A percentile compares a stretch with the other conserved stretches of the same genome.
phyloP scores from a whole-genome alignment of 257 asterid genomes.

The Ajuga chamaepitys region DNA sequence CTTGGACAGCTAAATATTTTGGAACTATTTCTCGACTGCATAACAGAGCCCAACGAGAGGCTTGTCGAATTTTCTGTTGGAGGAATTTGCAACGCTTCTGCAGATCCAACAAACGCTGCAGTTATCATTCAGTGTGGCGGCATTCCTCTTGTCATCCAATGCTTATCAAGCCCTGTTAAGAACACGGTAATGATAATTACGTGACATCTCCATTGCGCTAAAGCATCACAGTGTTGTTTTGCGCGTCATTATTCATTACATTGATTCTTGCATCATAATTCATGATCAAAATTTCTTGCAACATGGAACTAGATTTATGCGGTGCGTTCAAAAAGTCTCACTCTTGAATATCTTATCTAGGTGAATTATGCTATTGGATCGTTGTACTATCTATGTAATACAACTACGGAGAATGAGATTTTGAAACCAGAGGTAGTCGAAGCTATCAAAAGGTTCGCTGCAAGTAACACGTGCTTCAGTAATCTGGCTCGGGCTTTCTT shows the following conservation, averaged over 20 bases:
- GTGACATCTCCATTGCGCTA: background rate
- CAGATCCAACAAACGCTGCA: slow-evolving; percentile 85
- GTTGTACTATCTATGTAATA: slow-evolving; percentile 64
- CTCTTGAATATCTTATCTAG: slow-evolving; percentile 32
- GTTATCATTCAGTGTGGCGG: slow-evolving; percentile 65
- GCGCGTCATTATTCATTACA: background rate
- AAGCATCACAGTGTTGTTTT: background rate
- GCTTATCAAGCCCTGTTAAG: slow-evolving; percentile 89
- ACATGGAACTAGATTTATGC: background rate
- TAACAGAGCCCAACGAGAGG: slow-evolving; percentile 82
- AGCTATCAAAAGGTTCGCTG: slow-evolving; percentile 61
- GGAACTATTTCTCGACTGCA: slow-evolving; percentile 90
- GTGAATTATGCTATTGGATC: slow-evolving; percentile 75
- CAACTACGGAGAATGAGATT: slow-evolving; percentile 49
- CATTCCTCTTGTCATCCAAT: slow-evolving; percentile 71
- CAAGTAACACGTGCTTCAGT: slow-evolving; percentile 51
- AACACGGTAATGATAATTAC: slow-evolving; percentile 55
- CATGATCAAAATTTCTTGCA: too few relatives aligned
- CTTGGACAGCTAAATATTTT: slow-evolving; percentile 69
- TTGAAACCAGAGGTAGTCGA: slow-evolving; percentile 76
- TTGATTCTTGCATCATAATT: too few relatives aligned
- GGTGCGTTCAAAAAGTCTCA: background rate
- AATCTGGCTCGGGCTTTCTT: slow-evolving; percentile 81
- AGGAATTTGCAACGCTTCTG: slow-evolving; percentile 85
- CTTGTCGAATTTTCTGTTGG: slow-evolving; percentile 90